These are phyloP conservation scores for Moricandia moricandioides DNA, from an alignment of 345 rosid species.

Conservation along the genomic window DNA sequence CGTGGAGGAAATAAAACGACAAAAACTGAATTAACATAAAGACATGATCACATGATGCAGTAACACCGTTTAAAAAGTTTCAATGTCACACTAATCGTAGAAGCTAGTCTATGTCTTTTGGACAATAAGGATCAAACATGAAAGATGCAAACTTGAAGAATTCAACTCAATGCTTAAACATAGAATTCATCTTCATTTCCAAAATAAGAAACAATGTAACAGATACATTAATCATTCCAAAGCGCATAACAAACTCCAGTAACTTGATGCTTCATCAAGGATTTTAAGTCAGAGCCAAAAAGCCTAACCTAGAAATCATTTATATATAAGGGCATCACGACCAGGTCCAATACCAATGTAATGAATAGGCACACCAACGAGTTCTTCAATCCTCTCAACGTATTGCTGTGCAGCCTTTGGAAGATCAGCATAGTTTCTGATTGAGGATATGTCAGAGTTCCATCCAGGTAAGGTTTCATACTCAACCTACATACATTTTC, in stretches of 20 bases:
- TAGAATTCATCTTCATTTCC: constrained; percentile 31
- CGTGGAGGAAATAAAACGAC: constrained; percentile 1
- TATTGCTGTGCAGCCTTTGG: constrained; percentile 76
- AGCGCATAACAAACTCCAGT: constrained; percentile 20
- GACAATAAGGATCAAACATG: constrained; percentile 11
- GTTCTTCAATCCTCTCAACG: constrained; percentile 90
- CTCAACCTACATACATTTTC: constrained; percentile 54
- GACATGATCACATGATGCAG: constrained; percentile 2
- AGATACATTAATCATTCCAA: constrained; percentile 38
- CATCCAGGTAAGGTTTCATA: constrained; percentile 93
- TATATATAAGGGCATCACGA: constrained; percentile 85
- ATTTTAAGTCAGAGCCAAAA: constrained; percentile 9
- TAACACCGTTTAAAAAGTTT: not conserved
- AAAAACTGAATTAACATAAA: not conserved
- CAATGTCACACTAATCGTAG: not conserved
- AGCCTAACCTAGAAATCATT: constrained; percentile 42
- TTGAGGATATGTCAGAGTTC: constrained; percentile 72
- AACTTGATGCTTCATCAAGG: constrained; percentile 26
- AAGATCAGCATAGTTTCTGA: constrained; percentile 74
- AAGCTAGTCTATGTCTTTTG: not conserved
- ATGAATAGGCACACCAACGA: constrained; percentile 74
- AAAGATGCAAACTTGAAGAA: constrained; percentile 5
- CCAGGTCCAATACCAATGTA: constrained; percentile 94
- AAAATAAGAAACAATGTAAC: constrained; percentile 20
- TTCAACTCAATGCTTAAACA: constrained; percentile 5